Base-by-base conservation (phyloP, 2,329 filamentous ascomycete species). In the Nigrospora osmanthi region DNA sequence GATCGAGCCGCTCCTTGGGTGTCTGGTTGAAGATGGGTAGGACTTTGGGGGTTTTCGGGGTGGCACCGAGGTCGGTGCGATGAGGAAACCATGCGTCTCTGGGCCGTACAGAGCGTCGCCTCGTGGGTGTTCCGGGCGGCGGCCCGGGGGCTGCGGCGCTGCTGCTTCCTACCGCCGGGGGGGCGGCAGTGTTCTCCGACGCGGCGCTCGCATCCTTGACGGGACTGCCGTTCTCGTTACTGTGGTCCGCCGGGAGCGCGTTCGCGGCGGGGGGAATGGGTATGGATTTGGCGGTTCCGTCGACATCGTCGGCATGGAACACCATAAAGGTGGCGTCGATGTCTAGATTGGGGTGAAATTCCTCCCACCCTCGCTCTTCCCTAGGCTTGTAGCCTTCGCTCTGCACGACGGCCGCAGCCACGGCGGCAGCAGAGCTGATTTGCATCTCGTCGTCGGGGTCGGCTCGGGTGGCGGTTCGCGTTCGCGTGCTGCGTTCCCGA, bases 311-410 rank as follows among this genome's bases (percentile, higher is more conserved):
- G 2, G 89, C 83, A 40, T 78, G 81, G 59, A 90, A 90, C 3
- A 95, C 73, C 53, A 85, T 80, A 52, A 96, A 85, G 4, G 78
- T 80, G 12, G 77, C 77, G 46, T 95, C 89, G 40, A 96, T 89
- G 67, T 97, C 90, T 43, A 98, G 78, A 57, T 96, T 88, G 0
- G 89, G 89, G 64, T 98, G 93, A 52, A 97, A 97, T 62, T 98
- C 93, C 59, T 96, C 90, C 89, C 91, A 98, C 43, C 89, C 88
- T 50, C 91, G 83, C 69, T 98, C 93, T 67, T 98, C 93, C 58
- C 93, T 79, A 31, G 93, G 93, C 63, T 98, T 98, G 68, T 97
- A 97, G 42, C 91, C 90, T 70, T 97, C 93, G 57, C 83, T 90
- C 60, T 95, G 89, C 54, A 89, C 87, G 47, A 93, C 85, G 4